phyloP scores from a whole-genome alignment of 495 filamentous ascomycete species.

The Rusavskia elegans region DNA sequence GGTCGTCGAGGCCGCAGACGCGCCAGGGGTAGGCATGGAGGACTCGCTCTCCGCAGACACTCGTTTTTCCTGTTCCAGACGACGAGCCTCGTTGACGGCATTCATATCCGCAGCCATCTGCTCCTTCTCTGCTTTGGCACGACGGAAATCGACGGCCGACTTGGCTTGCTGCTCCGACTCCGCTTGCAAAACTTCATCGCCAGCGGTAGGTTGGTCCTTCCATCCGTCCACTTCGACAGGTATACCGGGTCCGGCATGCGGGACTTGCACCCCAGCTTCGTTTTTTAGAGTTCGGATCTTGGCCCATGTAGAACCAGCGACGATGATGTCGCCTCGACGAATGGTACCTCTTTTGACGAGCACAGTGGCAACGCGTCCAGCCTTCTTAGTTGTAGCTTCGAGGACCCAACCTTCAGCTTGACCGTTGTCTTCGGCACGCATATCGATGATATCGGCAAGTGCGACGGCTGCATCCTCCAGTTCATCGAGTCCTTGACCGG shows the following conservation, averaged over 20 bases:
- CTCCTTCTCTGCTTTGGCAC: slow-evolving; percentile 42
- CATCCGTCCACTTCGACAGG: slow-evolving; percentile 90
- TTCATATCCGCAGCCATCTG: slow-evolving; percentile 53
- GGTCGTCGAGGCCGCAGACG: slow-evolving; percentile 5
- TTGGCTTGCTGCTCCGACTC: slow-evolving; percentile 64
- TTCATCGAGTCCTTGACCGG: slow-evolving; percentile 79
- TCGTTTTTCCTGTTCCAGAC: slow-evolving; percentile 41
- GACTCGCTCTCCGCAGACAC: slow-evolving; percentile 20
- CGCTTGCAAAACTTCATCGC: slow-evolving; percentile 75
- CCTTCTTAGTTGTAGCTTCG: slow-evolving; percentile 77
- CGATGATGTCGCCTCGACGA: slow-evolving; percentile 63
- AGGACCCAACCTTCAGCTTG: slow-evolving; percentile 86
- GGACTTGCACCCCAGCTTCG: slow-evolving; percentile 59
- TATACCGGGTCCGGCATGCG: slow-evolving; percentile 68
- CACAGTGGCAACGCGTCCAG: slow-evolving; percentile 76
- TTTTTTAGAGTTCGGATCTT: slow-evolving; percentile 69
- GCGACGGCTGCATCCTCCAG: slow-evolving; percentile 79
- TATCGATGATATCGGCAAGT: slow-evolving; percentile 76
- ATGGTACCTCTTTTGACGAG: slow-evolving; percentile 81
- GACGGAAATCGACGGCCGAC: slow-evolving; percentile 59
- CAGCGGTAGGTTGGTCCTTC: slow-evolving; percentile 80
- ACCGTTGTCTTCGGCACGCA: slow-evolving; percentile 62
- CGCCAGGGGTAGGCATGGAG: not conserved
- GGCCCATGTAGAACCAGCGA: slow-evolving; percentile 75
- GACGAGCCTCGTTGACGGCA: slow-evolving; percentile 58